Base-by-base conservation (phyloP, 768 basidiomycete genomes). In the Mycena latifolia region DNA sequence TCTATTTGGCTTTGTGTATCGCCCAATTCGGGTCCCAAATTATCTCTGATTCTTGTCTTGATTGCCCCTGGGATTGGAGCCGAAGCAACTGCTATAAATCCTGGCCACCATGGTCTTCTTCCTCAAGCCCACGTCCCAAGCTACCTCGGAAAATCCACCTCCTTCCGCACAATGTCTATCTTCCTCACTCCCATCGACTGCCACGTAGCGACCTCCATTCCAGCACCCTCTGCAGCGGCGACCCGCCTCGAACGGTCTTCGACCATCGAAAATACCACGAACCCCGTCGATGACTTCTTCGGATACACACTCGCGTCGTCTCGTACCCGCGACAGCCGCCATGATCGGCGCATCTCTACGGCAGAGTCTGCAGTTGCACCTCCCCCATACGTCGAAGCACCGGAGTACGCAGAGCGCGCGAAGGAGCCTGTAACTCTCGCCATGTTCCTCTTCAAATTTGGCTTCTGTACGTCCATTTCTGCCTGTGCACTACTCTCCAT, bases 371-470 rank as follows among this genome's bases (percentile, higher is more conserved):
- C 41, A 2, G 20, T 31, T 50, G 31, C 65, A 18, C 80, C 74
- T 14, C 87, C 86, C 5, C 74, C 85, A 22, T 88, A 87, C 66
- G 78, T 77, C 14, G 82, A 79, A 51, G 82, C 85, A 27, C 77
- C 70, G 59, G 79, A 65, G 31, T 74, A 70, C 50, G 46, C 71
- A 55, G 73, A 75, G 28, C 82, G 79, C 43, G 76, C 74, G 78
- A 72, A 72, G 18, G 87, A 90, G 76, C 81, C 83, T 39, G 75
- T 80, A 9, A 89, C 88, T 25, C 83, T 89, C 50, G 86, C 88
- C 11, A 82, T 84, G 76, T 87, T 85, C 74, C 76, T 90, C 55
- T 89, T 90, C 78, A 86, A 85, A 71, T 89, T 88, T 61, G 87
- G 88, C 41, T 89, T 90, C 74, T 71, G 89, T 89, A 71, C 74